Evolutionary conservation across 1,139 yeast species (phyloP), one percentile per base, ranked within the genome.

Genomic region (Zygosaccharomyces sapae): DNA sequence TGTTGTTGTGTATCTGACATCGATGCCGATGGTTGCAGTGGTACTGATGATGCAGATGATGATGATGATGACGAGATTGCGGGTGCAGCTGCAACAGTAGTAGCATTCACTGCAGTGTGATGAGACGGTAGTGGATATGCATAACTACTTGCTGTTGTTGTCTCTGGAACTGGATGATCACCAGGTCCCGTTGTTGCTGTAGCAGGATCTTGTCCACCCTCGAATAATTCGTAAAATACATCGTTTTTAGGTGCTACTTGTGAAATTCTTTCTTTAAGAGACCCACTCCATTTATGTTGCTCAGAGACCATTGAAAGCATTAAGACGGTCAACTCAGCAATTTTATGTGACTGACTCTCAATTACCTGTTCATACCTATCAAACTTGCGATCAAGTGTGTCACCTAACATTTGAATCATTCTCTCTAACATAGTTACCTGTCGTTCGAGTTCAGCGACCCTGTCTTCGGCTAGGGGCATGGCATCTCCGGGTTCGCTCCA

Each of bases 321-420:
- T 24, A 58, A 55, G 4, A 59, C 56, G 41, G 55, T 59, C 35
- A 63, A 49, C 16, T 59, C 63, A 16, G 46, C 50, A 12, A 63
- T 62, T 45, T 62, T 66, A 43, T 61, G 63, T 48, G 62, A 66
- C 47, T 63, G 68, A 4, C 63, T 52, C 18, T 54, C 48, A 4
- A 63, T 52, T 18, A 63, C 51, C 44, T 54, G 49, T 41, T 63
- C 66, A 43, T 63, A 63, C 45, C 57, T 60, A 41, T 63, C 60
- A 50, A 62, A 63, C 46, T 61, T 62, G 34, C 60, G 62, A 37
- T 63, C 68, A 43, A 63, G 43, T 33, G 59, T 56, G 8, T 59
- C 54, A 41, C 65, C 60, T 33, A 63, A 46, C 34, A 61, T 57
- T 46, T 62, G 64, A 31, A 63, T 59, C 54, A 63, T 52, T 24